Conservation (phyloP, 2,329 filamentous ascomycete species). For the Curvularia sp. region DNA sequence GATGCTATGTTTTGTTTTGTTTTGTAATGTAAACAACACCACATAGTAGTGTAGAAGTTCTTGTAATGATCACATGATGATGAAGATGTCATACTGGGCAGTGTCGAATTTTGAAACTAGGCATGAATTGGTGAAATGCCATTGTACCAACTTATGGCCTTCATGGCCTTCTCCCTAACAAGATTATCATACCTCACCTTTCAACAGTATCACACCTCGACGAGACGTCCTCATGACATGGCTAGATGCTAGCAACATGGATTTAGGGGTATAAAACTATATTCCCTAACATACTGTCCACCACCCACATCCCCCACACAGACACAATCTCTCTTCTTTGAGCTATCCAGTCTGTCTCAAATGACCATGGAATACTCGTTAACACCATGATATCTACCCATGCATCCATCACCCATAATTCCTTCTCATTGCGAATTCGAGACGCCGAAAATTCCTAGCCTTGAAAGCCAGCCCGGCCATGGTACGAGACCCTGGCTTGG, state of each 20-base stretch:
- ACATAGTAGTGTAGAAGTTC: neutral
- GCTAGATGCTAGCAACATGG: constrained; percentile 1
- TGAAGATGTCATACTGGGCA: neutral
- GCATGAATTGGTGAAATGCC: neutral
- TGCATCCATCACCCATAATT: constrained; percentile 12
- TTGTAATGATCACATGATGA: neutral
- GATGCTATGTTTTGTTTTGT: neutral
- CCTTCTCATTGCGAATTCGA: constrained; percentile 11
- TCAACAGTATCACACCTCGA: neutral
- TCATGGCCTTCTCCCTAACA: neutral
- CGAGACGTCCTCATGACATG: neutral
- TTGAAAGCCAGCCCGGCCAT: constrained; percentile 28
- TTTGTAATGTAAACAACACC: no score
- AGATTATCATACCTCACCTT: neutral
- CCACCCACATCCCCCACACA: constrained; percentile 11
- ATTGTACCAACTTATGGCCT: no score
- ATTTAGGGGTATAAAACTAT: constrained; percentile 1
- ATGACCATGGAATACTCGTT: constrained; percentile 21
- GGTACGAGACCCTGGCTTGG: constrained; percentile 25
- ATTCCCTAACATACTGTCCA: neutral
- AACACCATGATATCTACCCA: constrained; percentile 21
- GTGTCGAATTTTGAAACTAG: neutral
- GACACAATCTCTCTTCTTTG: constrained; percentile 24
- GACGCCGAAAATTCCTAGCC: constrained; percentile 22
- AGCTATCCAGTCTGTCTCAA: constrained; percentile 30